Conservation (phyloP, 805 yeast genomes). For the Saturnispora quitensis region DNA sequence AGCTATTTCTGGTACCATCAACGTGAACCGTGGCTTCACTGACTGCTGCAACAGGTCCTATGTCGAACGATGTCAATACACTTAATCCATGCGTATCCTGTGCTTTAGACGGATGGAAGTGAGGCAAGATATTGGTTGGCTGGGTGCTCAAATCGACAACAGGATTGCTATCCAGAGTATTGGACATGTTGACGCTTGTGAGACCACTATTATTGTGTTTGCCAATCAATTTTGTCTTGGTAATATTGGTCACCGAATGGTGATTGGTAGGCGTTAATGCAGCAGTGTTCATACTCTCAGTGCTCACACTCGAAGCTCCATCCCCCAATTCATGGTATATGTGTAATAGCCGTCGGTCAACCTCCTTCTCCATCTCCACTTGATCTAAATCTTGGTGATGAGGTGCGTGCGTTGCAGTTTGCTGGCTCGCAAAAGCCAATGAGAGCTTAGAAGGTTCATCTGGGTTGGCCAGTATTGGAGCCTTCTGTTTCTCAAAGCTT, state of each 20-base stretch:
- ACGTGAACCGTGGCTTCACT: conserved; percentile 9
- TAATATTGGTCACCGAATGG: conserved; percentile 3
- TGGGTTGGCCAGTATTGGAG: conserved; percentile 9
- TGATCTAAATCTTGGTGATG: conserved; percentile 16
- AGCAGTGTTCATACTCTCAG: background rate
- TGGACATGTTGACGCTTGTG: background rate
- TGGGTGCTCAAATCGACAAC: conserved; percentile 4
- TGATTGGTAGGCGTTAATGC: background rate
- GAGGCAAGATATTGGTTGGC: background rate
- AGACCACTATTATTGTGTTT: background rate
- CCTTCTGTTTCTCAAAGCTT: background rate
- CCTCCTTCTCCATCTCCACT: conserved; percentile 20
- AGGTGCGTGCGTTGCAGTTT: conserved; percentile 8
- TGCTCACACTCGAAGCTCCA: background rate
- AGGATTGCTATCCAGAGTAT: background rate
- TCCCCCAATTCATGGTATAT: background rate
- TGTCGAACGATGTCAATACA: conserved; percentile 9
- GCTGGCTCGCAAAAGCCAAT: conserved; percentile 18
- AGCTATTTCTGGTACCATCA: background rate
- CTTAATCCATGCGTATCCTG: conserved; percentile 10
- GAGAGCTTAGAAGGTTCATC: conserved; percentile 21
- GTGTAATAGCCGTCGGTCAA: conserved; percentile 12
- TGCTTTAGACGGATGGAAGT: background rate
- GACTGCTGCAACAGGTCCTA: conserved; percentile 9
- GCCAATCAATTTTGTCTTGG: background rate